Conservation (phyloP, 139 green algal genomes). For the Mychonastes homosphaera region DNA sequence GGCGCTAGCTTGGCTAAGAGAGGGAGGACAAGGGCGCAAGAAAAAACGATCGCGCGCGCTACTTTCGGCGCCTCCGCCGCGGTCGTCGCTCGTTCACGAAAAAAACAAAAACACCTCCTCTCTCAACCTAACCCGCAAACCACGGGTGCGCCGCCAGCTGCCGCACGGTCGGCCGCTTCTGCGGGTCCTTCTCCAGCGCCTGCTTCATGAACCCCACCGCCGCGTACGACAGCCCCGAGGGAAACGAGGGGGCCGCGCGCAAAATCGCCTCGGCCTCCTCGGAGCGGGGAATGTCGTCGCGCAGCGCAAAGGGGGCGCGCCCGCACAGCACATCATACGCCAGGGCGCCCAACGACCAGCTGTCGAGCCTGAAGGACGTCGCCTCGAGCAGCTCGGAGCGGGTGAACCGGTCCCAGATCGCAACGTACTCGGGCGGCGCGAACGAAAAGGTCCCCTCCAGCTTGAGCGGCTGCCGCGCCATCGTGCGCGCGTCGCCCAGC, state of each 20-base stretch:
- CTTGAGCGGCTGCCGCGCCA: constrained; percentile 17
- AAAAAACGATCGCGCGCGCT: too few species aligned
- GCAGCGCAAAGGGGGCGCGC: constrained; percentile 30
- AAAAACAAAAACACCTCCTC: too few species aligned
- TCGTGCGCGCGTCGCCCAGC: constrained; percentile 6
- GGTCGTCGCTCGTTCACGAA: too few species aligned
- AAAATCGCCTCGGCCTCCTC: constrained; percentile 9
- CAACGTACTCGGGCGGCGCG: constrained; percentile 19
- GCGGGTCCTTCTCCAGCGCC: constrained; percentile 17
- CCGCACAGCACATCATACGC: constrained; percentile 44
- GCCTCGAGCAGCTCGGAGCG: constrained; percentile 12
- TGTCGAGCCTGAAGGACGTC: constrained; percentile 23
- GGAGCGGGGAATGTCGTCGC: constrained; percentile 12
- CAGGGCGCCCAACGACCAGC: constrained; percentile 31
- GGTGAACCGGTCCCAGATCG: constrained; percentile 15
- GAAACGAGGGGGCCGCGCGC: constrained; percentile 13
- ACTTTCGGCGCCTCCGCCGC: too few species aligned
- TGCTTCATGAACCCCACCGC: constrained; percentile 26
- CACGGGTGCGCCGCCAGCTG: constrained; percentile 22
- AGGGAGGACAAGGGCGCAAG: too few species aligned
- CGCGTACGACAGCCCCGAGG: constrained; percentile 16
- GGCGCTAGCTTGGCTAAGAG: too few species aligned
- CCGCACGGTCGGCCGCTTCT: constrained; percentile 16
- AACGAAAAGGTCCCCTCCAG: constrained; percentile 25
- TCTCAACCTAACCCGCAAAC: too few species aligned